phyloP scores from a whole-genome alignment of 2,329 filamentous ascomycete genomes.

The Claviceps capensis region DNA sequence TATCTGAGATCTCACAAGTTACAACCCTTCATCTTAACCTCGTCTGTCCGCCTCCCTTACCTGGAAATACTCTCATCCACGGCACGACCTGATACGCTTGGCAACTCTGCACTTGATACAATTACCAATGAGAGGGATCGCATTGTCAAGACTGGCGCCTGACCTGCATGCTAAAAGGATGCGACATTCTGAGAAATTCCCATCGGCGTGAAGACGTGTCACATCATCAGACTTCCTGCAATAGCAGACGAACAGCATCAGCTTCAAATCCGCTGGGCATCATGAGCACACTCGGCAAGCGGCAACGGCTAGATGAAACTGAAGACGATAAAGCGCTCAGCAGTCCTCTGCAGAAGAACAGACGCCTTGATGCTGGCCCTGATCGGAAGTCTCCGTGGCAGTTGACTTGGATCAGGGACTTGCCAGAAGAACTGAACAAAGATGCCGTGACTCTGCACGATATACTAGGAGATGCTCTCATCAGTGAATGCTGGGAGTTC shows the following conservation, averaged over 20 bases:
- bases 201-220: not conserved
- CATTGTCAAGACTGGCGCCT: too few relatives aligned
- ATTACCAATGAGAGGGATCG: not conserved
- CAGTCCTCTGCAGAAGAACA: constrained; percentile 31
- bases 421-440: constrained; percentile 44
- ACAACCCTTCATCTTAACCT: too few relatives aligned
- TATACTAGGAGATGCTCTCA: constrained; percentile 60
- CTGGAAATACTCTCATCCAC: too few relatives aligned
- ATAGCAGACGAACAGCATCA: not conserved
- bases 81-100: too few relatives aligned
- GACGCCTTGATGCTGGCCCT: constrained; percentile 7
- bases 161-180: too few relatives aligned
- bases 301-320: constrained; percentile 11
- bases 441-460: constrained; percentile 53
- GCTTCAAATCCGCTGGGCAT: not conserved
- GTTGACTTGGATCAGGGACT: constrained; percentile 54
- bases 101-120: not conserved
- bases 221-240: not conserved
- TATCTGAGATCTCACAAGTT: too few relatives aligned
- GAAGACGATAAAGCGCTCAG: not conserved
- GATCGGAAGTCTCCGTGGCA: constrained; percentile 50
- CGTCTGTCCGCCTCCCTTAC: too few relatives aligned
- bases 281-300: constrained; percentile 21
- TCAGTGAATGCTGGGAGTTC: constrained; percentile 59
- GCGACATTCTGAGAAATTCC: not conserved